Evolutionary conservation across 2,329 filamentous ascomycete species (phyloP).

Genomic region (Hypoxylon sp.): DNA sequence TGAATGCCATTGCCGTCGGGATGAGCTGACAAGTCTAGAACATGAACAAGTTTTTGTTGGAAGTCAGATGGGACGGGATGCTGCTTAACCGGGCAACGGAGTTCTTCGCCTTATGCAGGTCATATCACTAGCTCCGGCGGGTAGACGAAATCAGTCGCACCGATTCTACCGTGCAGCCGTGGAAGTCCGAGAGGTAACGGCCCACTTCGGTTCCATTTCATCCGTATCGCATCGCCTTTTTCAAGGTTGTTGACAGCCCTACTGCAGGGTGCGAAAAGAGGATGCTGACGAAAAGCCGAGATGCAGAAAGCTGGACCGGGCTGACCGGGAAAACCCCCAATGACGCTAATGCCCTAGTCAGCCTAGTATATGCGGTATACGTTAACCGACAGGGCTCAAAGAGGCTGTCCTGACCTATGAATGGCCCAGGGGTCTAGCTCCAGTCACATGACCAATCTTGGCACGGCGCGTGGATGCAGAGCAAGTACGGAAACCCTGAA

Average conservation of each 20-base stretch:
- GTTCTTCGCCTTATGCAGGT: conserved; percentile 45
- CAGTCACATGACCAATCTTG: conserved; percentile 42
- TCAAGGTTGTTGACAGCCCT: conserved; percentile 29
- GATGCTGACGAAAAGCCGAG: conserved; percentile 11
- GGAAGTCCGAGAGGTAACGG: conserved; percentile 36
- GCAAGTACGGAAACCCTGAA: no score
- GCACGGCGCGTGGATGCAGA: conserved; percentile 42
- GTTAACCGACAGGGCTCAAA: conserved; percentile 16
- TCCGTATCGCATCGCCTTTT: conserved; percentile 1
- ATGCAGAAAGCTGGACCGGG: background rate
- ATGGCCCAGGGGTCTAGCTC: conserved; percentile 16
- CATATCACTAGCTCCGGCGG: conserved; percentile 51
- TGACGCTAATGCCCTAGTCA: conserved; percentile 27
- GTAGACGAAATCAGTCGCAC: conserved; percentile 48
- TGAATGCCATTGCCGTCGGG: background rate
- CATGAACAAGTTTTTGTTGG: conserved; percentile 2
- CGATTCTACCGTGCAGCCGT: conserved; percentile 19
- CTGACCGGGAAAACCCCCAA: conserved; percentile 35
- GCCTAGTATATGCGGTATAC: conserved; percentile 30
- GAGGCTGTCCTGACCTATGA: conserved; percentile 23
- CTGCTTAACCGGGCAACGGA: conserved; percentile 38
- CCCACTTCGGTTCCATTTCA: conserved; percentile 40
- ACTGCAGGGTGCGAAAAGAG: conserved; percentile 10
- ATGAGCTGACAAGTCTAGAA: conserved; percentile 26
- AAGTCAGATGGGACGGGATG: conserved; percentile 13